phyloP scores from a whole-genome alignment of 2,329 filamentous ascomycete species.

The Colletotrichum caudatum region DNA sequence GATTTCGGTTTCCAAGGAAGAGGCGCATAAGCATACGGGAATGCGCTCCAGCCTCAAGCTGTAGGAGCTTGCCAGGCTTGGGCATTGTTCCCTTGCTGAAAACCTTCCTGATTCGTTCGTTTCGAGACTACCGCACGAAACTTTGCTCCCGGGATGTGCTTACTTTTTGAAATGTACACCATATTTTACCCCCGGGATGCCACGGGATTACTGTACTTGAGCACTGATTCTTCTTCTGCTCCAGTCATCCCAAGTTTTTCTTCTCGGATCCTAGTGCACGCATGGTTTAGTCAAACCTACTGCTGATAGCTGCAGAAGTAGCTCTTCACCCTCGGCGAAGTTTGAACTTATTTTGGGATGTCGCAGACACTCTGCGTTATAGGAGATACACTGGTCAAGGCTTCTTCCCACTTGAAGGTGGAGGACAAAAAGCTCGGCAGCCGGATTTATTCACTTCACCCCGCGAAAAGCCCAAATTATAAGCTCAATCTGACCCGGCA shows the following conservation, averaged over 20 bases:
- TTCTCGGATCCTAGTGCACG: background rate
- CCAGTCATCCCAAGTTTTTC: slow-evolving; percentile 8
- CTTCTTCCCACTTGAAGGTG: background rate
- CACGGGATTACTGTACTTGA: background rate
- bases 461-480: no score
- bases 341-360: background rate
- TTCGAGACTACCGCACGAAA: slow-evolving; percentile 18
- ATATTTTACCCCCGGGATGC: background rate
- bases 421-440: background rate
- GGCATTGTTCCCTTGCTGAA: slow-evolving; percentile 16
- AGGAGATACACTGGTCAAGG: background rate
- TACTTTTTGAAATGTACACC: background rate
- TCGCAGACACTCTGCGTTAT: background rate
- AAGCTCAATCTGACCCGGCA: no score
- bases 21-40: background rate
- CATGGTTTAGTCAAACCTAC: background rate
- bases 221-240: background rate
- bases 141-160: slow-evolving; percentile 12
- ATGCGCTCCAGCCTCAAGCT: background rate
- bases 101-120: slow-evolving; percentile 30
- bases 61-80: slow-evolving; percentile 10
- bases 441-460: no score
- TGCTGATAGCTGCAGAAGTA: no score
- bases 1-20: background rate
- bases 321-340: background rate